Base-by-base conservation (phyloP, 805 yeast genomes). In the Candida ipomoeae region DNA sequence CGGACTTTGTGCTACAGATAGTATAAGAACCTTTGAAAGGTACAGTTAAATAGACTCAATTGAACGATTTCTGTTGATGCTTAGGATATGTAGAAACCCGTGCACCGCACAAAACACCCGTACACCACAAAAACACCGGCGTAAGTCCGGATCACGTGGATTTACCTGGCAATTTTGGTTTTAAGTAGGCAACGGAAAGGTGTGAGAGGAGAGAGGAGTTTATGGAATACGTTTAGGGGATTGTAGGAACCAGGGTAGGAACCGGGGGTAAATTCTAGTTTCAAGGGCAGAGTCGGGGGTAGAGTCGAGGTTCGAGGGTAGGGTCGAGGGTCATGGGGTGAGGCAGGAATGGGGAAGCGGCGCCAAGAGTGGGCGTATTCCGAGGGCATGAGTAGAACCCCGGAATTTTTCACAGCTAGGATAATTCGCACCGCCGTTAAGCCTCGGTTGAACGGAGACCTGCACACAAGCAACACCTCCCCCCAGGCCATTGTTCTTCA, bases 381-480 rank as follows among this genome's bases (percentile, higher is more conserved):
- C 41, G 41, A 39, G 41, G 41, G 41, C n/a, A 14, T 39, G 31
- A 31, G 29, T 26, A 26, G 2, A 10, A 18, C 23, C 20, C 40
- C 40, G 40, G 23, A 37, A 3, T 13, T 3, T 37, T 33, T 42
- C 38, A 33, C 45, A 42, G 41, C 43, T 23, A n/a, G 23, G 13
- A 8, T 26, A 26, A 26, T 21, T 33, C 45, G 45, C 45, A n/a
- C 38, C 18, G 10, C 45, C 38, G 38, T 15, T 42, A n/a, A 13
- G 18, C 45, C 45, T 42, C 45, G 45, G 45, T 7, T n/a, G 6
- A 42, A 11, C 15, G 45, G 45, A 42, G 38, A 4, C 23, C 45
- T 32, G 45, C 45, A 42, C 11, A 18, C 31, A 41, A 8, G 11
- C 23, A 7, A 0, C 44, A 41, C 14, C 14, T 8, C 35, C 15